Percentiles rank a stretch among this genome's conserved stretches.
Evolutionary conservation across 441 rosid genomes (phyloP).

Genomic region (Hura crepitans): DNA sequence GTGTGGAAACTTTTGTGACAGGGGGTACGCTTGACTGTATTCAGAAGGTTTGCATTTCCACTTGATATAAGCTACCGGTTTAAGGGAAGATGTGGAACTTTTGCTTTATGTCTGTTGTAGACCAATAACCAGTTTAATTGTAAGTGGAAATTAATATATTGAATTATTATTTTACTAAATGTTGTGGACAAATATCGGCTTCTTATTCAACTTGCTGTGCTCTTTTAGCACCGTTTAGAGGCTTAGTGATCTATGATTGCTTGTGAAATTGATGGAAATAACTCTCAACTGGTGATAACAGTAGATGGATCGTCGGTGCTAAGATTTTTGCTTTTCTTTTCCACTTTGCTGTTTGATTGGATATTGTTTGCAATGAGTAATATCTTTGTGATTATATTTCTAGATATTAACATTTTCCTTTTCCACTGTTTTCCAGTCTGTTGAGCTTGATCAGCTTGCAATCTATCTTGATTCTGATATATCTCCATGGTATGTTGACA

Average conservation of each 20-base stretch:
- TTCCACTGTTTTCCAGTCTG: constrained; percentile 51
- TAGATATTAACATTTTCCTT: constrained; percentile 11
- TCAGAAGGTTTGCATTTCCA: constrained; percentile 56
- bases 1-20: constrained; percentile 86
- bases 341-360: background rate
- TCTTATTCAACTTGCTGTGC: background rate
- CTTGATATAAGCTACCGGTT: background rate
- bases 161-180: background rate
- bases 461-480: constrained; percentile 93
- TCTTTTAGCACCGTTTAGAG: background rate
- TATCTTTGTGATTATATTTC: constrained; percentile 14
- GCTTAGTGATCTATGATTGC: constrained; percentile 8
- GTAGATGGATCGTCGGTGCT: background rate
- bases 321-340: background rate
- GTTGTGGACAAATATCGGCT: background rate
- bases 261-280: constrained; percentile 3
- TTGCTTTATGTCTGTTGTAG: background rate
- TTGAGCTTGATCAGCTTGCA: constrained; percentile 91
- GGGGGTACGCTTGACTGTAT: constrained; percentile 72
- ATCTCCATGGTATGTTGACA: constrained; percentile 76
- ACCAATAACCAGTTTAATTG: background rate
- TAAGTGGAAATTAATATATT: background rate
- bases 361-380: background rate
- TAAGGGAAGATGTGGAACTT: background rate
- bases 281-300: background rate